These are phyloP conservation scores for Carnegiea gigantea DNA, from an alignment of 179 eudicot species.

Conservation along the genomic window DNA sequence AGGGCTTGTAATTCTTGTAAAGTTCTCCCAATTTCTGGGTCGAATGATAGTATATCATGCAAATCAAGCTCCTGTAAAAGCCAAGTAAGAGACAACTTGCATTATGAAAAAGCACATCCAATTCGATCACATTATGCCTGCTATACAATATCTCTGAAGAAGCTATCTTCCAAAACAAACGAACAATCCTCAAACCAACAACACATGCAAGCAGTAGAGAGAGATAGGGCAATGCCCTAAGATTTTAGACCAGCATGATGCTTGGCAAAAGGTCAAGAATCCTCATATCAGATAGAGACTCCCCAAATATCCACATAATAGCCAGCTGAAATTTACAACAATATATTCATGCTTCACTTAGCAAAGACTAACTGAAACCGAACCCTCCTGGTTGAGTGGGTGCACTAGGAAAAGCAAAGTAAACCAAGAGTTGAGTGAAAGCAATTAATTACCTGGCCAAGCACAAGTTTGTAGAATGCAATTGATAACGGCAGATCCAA, in stretches of 20 bases:
- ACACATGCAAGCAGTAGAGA: neutral
- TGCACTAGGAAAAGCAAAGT: neutral
- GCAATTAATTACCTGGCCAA: slow-evolving; percentile 65
- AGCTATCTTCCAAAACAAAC: neutral
- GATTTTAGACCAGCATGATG: neutral
- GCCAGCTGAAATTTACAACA: neutral
- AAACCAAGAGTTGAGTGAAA: neutral
- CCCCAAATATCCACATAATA: neutral
- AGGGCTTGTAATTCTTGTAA: slow-evolving; percentile 93
- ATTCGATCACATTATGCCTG: neutral
- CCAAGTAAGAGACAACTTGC: neutral
- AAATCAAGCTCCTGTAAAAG: slow-evolving; percentile 89
- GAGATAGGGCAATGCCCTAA: neutral
- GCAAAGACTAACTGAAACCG: neutral
- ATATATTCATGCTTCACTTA: neutral
- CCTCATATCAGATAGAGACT: neutral
- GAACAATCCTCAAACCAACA: neutral
- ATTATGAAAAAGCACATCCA: slow-evolving; percentile 6
- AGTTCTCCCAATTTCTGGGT: slow-evolving; percentile 83
- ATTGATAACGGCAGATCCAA: slow-evolving; percentile 85
- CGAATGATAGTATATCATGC: slow-evolving; percentile 88
- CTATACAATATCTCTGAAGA: neutral
- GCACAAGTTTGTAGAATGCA: slow-evolving; percentile 85
- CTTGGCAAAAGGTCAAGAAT: slow-evolving; percentile 1
- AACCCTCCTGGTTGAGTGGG: neutral